Conservation (phyloP, 805 yeast species). For the Wickerhamomyces bisporus region DNA sequence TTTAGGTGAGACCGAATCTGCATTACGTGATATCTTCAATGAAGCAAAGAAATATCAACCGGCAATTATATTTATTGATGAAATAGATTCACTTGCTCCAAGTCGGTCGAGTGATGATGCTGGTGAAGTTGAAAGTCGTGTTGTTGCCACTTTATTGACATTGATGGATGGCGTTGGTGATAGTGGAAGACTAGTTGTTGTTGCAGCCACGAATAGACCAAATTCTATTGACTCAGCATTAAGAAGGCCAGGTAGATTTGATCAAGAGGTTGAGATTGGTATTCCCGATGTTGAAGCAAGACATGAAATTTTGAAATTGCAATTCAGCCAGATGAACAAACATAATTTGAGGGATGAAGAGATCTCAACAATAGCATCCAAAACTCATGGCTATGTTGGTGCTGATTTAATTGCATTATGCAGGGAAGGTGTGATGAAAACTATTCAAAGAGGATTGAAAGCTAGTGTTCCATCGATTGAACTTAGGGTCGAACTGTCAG, state of each 20-base stretch:
- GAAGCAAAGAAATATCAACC: slow-evolving; percentile 90
- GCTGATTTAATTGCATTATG: slow-evolving; percentile 88
- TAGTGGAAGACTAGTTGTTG: slow-evolving; percentile 57
- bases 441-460: slow-evolving; percentile 61
- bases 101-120: slow-evolving; percentile 76
- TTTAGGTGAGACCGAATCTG: slow-evolving; percentile 88
- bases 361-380: slow-evolving; percentile 58
- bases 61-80: slow-evolving; percentile 83
- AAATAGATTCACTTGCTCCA: slow-evolving; percentile 89
- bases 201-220: slow-evolving; percentile 73
- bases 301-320: slow-evolving; percentile 60
- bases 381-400: slow-evolving; percentile 96
- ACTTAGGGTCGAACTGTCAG: slow-evolving; percentile 45
- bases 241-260: slow-evolving; percentile 84
- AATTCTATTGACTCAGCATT: slow-evolving; percentile 65
- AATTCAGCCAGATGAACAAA: slow-evolving; percentile 46
- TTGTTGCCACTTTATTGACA: slow-evolving; percentile 83
- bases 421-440: slow-evolving; percentile 81
- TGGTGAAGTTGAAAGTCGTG: slow-evolving; percentile 86
- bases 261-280: slow-evolving; percentile 84
- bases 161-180: slow-evolving; percentile 75
- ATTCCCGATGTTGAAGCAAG: slow-evolving; percentile 87
- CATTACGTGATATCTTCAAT: slow-evolving; percentile 71
- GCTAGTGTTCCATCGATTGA: slow-evolving; percentile 23
- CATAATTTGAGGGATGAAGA: slow-evolving; percentile 50